phyloP scores from a whole-genome alignment of 2,329 filamentous ascomycete species.

The Diaporthe sp. region DNA sequence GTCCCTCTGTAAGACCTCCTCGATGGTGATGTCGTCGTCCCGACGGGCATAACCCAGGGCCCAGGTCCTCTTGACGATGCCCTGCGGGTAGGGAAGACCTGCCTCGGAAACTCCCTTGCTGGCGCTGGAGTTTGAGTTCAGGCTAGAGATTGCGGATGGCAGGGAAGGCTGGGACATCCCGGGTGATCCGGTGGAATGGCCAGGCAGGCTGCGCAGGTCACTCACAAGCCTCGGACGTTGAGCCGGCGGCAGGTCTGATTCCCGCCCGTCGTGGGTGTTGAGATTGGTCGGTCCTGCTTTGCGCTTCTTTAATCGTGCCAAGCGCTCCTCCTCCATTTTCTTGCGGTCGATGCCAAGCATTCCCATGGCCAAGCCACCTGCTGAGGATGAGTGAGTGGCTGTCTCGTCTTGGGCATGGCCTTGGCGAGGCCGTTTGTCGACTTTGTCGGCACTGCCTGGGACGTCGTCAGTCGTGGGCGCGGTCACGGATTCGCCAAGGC shows the following conservation, averaged over 20 bases:
- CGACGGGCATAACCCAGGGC: constrained; percentile 71
- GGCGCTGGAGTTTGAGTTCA: constrained; percentile 3
- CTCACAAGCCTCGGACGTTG: constrained; percentile 27
- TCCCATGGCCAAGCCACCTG: constrained; percentile 41
- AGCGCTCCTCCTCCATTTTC: constrained; percentile 86
- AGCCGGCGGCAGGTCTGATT: constrained; percentile 36
- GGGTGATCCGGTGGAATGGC: constrained; percentile 12
- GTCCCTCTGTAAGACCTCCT: constrained; percentile 83
- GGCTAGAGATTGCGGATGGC: constrained; percentile 10
- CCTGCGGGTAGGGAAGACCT: constrained; percentile 62
- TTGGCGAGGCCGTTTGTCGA: constrained; percentile 2
- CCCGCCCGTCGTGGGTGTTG: constrained; percentile 2
- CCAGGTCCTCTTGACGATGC: constrained; percentile 87
- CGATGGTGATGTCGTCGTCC: constrained; percentile 84
- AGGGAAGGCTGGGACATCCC: constrained; percentile 10
- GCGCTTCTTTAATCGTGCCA: constrained; percentile 76
- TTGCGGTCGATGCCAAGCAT: constrained; percentile 77
- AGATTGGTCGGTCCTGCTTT: constrained; percentile 41
- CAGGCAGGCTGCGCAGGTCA: neutral
- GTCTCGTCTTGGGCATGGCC: constrained; percentile 44
- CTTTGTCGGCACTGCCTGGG: constrained; percentile 21
- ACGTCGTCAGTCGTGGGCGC: constrained; percentile 13
- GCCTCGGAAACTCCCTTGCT: neutral
- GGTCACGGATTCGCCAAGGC: constrained; percentile 54
- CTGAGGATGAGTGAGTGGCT: constrained; percentile 3